Conservation (phyloP, 371 early-diverging fungal species). For the Mortierella sp. region DNA sequence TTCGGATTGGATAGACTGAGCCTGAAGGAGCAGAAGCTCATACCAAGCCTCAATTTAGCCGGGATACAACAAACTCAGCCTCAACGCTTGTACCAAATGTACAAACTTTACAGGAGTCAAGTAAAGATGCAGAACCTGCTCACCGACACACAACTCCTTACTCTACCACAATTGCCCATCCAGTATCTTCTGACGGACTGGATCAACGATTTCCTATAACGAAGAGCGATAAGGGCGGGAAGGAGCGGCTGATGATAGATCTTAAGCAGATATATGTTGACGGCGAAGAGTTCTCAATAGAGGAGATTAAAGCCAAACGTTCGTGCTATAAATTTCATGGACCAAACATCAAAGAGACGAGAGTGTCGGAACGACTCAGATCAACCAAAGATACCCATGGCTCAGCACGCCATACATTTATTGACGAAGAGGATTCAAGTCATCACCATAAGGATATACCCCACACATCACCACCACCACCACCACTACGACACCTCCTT, state of each 20-base stretch:
- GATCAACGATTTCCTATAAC: slow-evolving; percentile 11
- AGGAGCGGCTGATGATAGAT: slow-evolving; percentile 33
- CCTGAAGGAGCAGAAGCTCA: not conserved
- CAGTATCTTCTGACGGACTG: not conserved
- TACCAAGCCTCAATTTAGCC: not conserved
- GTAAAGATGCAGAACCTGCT: not conserved
- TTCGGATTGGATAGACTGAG: not conserved
- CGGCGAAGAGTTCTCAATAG: slow-evolving; percentile 25
- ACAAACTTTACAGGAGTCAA: not conserved
- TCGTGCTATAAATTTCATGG: slow-evolving; percentile 5
- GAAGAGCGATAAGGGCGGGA: slow-evolving; percentile 2
- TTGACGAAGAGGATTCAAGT: not conserved
- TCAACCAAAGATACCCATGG: not conserved
- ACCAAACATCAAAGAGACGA: not conserved
- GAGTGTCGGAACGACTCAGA: not conserved
- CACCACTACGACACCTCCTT: not conserved
- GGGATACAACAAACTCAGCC: not conserved
- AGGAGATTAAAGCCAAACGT: slow-evolving; percentile 33
- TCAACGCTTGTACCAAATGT: not conserved
- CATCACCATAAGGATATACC: not conserved
- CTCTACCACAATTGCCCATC: not conserved
- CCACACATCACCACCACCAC: not conserved
- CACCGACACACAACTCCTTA: not conserved
- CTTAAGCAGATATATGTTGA: slow-evolving; percentile 19
- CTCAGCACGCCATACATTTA: not conserved